Evolutionary conservation across 2,329 filamentous ascomycete species (phyloP), one percentile per base, ranked within the genome.

Genomic region (Phyllosticta ampelicida): DNA sequence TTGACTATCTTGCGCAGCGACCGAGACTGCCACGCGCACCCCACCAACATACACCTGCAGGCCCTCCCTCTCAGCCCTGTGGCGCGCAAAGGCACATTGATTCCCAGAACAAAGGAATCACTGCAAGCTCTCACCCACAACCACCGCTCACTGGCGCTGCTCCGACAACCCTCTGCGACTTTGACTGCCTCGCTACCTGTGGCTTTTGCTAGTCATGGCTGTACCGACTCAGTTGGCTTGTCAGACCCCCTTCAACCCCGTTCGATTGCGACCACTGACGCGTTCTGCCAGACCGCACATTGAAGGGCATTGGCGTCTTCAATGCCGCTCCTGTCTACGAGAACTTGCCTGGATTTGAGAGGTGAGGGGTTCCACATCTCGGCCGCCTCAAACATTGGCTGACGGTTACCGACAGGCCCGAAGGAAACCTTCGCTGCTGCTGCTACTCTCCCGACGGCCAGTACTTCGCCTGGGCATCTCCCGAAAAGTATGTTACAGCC

Each of bases 181-280:
- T 23, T 13, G 23, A 13, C 21, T 60, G 65, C 55, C 6, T 53
- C 55, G 55, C 55, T 36, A 65, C 64, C 85, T 87, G 87, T 90
- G 86, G 80, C 87, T 90, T 90, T 90, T 71, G 85, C 83, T 90
- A 90, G 88, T 85, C 83, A 96, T 96, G 90, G 88, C 89, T 74
- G 86, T 81, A 80, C 85, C 89, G 71, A 87, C 92, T 78, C 92
- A 96, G 84, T 88, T 96, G 85, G 89, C 90, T 76, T 96, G 82
- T 85, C 73, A 62, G 82, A 76, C 29, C 13, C 16, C 58, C 62
- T 56, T 44, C 55, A 19, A 21, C 53, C 54, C 59, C 36, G 26
- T 29, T 29, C 49, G 48, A 48, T 30, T 11, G 20, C 29, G 48
- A 20, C 28, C 20, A 28, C 28, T 16, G 52, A 29, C 56, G 55